Evolutionary conservation across 306 rosid genomes (phyloP).

Genomic region (Carpinus viminea): DNA sequence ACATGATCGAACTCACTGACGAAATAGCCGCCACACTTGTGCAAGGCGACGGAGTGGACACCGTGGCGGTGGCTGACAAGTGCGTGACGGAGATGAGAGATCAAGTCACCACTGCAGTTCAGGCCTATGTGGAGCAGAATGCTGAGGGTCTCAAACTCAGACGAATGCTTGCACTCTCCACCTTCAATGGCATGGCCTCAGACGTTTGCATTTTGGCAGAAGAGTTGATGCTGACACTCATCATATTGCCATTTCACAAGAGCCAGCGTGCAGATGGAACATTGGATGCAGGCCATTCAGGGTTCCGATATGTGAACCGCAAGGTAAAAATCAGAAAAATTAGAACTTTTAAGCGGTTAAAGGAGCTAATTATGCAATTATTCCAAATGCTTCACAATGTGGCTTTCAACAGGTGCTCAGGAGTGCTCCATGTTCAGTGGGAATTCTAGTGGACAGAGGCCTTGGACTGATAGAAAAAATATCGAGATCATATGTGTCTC

Average conservation of each 20-base stretch:
- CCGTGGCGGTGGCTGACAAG: constrained; percentile 51
- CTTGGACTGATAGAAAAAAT: constrained; percentile 64
- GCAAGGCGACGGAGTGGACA: constrained; percentile 42
- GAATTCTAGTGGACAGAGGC: constrained; percentile 91
- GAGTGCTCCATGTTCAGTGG: constrained; percentile 84
- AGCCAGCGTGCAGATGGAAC: constrained; percentile 53
- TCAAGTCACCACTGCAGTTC: constrained; percentile 53
- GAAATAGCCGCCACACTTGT: constrained; percentile 55
- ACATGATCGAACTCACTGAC: constrained; percentile 76
- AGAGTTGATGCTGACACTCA: constrained; percentile 64
- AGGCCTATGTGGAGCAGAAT: constrained; percentile 44
- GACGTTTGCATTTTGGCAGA: constrained; percentile 75
- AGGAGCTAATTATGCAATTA: neutral
- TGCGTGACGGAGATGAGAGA: constrained; percentile 57
- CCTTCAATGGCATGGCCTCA: constrained; percentile 60
- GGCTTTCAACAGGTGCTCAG: constrained; percentile 57
- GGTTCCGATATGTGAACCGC: constrained; percentile 78
- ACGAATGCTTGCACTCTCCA: constrained; percentile 61
- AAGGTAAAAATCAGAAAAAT: constrained; percentile 52
- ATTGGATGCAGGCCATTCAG: constrained; percentile 53
- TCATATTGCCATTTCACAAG: constrained; percentile 87
- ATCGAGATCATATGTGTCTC: constrained; percentile 36
- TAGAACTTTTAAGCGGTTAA: neutral
- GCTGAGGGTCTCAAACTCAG: constrained; percentile 51
- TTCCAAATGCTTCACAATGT: neutral